Evolutionary conservation across 108 stramenopile genomes (phyloP), one percentile per base, ranked within the genome.

Genomic region (Cyclotella atomus): DNA sequence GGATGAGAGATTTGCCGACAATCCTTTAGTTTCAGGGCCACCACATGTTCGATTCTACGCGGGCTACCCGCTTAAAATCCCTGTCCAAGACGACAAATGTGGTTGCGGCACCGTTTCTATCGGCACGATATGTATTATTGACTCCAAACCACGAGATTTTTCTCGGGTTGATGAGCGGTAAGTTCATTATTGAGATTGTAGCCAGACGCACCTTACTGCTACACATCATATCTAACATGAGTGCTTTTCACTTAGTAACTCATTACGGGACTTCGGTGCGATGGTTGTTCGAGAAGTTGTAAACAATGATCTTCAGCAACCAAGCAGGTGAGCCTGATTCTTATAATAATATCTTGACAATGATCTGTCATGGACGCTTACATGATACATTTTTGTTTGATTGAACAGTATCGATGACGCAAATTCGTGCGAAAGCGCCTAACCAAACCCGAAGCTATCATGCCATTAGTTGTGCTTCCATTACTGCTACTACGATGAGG

Each of bases 41-140:
- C 89, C 86, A 34, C 45, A 85, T 59, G 71, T 94, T 21, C 82
- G 93, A 53, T 91, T 94, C 56, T 94, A 94, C 64, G 90, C 87
- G 19, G 93, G 93, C 17, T 83, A 75, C 28, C 83, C 88, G 19
- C 44, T 72, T 21, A 7, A 34, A 60, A 60, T 60, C 19, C 59
- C 59, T 36, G 59, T 60, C 36, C 5, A 6, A 15, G 59, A 21
- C n/a, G 25, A 27, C 6, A 60, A 57, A 28, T 24, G 25, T 28
- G 28, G 29, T 28, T 10, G 25, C 23, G 32, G 25, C 20, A 20
- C 6, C 5, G 59, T 38, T 34, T 54, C 74, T n/a, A 60, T 83
- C 0, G 85, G 85, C 10, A 81, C 85, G 14, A 52, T 86, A 14
- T 83, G 82, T 41, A 32, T 83, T 23, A 82, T 86, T 53, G 83